These are phyloP conservation scores for Euptelea pleiosperma DNA, from an alignment of 164 flowering plant genomes.

Conservation along the genomic window DNA sequence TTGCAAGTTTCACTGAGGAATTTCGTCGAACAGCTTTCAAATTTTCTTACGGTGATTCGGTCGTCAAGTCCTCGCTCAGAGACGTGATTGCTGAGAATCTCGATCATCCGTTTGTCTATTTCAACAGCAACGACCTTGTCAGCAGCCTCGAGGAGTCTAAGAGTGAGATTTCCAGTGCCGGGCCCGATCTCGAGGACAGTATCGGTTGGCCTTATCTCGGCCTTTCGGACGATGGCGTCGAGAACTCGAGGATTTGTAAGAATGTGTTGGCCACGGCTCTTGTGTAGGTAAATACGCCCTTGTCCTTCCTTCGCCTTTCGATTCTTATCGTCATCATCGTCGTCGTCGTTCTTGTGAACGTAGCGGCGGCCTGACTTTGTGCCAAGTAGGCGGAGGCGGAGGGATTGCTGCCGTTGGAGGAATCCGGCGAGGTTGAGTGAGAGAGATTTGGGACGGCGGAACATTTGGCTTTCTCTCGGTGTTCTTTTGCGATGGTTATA, in stretches of 20 bases:
- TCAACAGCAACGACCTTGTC: constrained; percentile 69
- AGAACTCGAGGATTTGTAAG: constrained; percentile 77
- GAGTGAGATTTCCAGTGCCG: constrained; percentile 94
- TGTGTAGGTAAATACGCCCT: constrained; percentile 38
- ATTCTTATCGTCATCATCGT: constrained; percentile 11
- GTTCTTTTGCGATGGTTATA: not conserved
- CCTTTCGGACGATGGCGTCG: constrained; percentile 64
- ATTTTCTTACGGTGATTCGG: constrained; percentile 44
- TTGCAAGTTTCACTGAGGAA: constrained; percentile 19
- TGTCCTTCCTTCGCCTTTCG: constrained; percentile 17
- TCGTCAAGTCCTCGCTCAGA: constrained; percentile 46
- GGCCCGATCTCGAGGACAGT: constrained; percentile 93
- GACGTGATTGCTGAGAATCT: constrained; percentile 57
- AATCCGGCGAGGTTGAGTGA: not conserved
- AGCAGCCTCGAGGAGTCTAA: constrained; percentile 73
- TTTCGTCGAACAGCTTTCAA: constrained; percentile 41
- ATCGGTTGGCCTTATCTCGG: constrained; percentile 50
- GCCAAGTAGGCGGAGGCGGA: constrained; percentile 9
- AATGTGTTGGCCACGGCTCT: constrained; percentile 87
- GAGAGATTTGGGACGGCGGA: not conserved
- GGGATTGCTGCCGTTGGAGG: not conserved
- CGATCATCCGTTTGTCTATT: constrained; percentile 77
- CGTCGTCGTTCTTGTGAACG: constrained; percentile 3
- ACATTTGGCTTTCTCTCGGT: constrained; percentile 9
- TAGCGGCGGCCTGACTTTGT: constrained; percentile 4